Evolutionary conservation across 2,329 filamentous ascomycete genomes (phyloP).

Genomic region (Pseudogymnoascus sp.): DNA sequence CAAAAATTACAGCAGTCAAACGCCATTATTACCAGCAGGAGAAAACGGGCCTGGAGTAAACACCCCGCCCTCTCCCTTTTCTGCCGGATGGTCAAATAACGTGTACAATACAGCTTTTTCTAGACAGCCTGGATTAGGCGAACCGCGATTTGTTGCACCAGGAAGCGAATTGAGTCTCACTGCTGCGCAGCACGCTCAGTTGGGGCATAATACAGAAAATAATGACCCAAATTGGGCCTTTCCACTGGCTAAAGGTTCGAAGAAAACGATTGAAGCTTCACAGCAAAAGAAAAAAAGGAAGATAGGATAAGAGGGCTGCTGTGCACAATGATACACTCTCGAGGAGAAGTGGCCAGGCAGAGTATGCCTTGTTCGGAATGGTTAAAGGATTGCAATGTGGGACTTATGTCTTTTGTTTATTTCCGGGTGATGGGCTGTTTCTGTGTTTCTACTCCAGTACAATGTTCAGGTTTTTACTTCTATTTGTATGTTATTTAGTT

Average conservation of each 20-base stretch:
- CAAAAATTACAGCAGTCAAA: background rate
- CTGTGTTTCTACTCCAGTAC: background rate
- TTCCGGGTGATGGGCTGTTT: background rate
- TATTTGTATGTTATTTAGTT: background rate
- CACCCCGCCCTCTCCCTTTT: background rate
- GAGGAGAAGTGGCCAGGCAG: background rate
- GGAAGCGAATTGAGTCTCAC: background rate
- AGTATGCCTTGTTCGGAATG: background rate
- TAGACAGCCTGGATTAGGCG: background rate
- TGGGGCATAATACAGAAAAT: background rate
- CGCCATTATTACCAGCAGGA: background rate
- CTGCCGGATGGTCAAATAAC: background rate
- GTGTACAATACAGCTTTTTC: background rate
- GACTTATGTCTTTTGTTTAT: background rate
- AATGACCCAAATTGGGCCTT: background rate
- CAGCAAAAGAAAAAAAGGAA: background rate
- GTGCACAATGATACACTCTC: background rate
- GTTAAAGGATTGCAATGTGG: background rate
- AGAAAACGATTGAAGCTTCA: background rate
- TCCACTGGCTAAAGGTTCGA: background rate
- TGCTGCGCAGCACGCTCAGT: background rate
- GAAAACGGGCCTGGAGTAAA: background rate
- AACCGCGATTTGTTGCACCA: background rate
- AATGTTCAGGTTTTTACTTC: background rate
- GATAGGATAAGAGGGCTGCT: background rate